Base-by-base conservation (phyloP, 1,139 yeast genomes). In the Kurtzmaniella quercitrusa region DNA sequence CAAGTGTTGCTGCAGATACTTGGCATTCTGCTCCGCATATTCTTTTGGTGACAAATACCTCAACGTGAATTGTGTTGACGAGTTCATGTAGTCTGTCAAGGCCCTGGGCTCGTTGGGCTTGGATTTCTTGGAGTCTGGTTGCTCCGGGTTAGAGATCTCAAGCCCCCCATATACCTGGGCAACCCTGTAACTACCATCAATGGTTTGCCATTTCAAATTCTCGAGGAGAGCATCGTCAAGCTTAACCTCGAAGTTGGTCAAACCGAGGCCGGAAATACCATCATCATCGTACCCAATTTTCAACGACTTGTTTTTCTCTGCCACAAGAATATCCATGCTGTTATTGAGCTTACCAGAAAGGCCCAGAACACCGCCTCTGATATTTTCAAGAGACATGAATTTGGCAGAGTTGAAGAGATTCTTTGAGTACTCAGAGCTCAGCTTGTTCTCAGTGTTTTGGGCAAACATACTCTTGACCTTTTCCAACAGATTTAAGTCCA, bases 111-210 rank as follows among this genome's bases (percentile, higher is more conserved):
- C 54, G 49, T 48, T 2, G 40, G 12, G 11, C 48, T 50, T 34
- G 62, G 64, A 44, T 19, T 36, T 36, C 24, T 36, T 36, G 9
- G 12, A 9, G n/a, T 15, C 23, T 12, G 38, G 38, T 21, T 36
- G 38, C 12, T 19, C 25, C 12, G 16, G 15, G 21, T 65, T 66
- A 38, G 68, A 73, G 33, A 75, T 63, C 46, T 77, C 80, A 31
- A 87, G 66, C 49, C 79, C 81, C 37, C 98, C 98, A 38, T 75
- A 70, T 4, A 91, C 84, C 54, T 88, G 94, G 0, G 97, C 93
- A 34, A 93, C 83, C 16, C 85, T 75, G 58, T 84, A 87, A 36
- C 88, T 88, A 36, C 89, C 91, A 38, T 87, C 82, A 47, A 86
- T 82, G 49, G 77, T 77, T 59, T 91, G 96, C 98, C 98, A 93